A percentile compares a stretch with the other conserved stretches of the same genome.
These are phyloP conservation scores for Pseudogymnoascus sp. DNA, from an alignment of 2,329 filamentous ascomycete genomes.

Conservation along the genomic window DNA sequence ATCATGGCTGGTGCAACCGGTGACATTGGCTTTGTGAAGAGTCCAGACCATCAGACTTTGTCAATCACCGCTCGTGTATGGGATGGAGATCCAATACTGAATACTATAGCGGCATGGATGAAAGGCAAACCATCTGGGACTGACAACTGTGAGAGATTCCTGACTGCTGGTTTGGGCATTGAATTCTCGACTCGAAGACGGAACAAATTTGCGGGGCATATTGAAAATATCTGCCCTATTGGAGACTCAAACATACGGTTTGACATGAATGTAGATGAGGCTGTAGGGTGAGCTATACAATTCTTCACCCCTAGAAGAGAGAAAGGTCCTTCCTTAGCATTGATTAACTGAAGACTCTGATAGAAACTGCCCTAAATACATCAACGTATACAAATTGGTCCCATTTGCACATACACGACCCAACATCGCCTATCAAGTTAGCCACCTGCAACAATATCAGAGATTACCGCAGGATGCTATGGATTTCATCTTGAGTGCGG, in stretches of 20 bases:
- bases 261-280: background rate
- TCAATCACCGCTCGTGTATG: background rate
- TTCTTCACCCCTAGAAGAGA: background rate
- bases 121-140: background rate
- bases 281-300: background rate
- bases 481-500: background rate
- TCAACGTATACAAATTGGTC: background rate
- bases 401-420: background rate
- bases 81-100: conserved; percentile 6
- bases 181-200: conserved; percentile 19
- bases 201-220: conserved; percentile 19
- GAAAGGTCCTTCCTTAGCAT: background rate
- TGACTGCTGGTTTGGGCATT: conserved; percentile 19
- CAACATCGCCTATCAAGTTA: background rate
- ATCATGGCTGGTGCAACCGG: conserved; percentile 17
- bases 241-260: background rate
- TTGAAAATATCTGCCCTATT: conserved; percentile 5
- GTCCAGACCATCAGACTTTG: conserved; percentile 9
- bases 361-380: conserved; percentile 10
- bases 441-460: background rate
- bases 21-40: conserved; percentile 17
- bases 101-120: background rate
- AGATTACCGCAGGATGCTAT: background rate
- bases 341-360: background rate
- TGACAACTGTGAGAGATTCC: conserved; percentile 1